Percentiles rank a stretch among this genome's conserved stretches.
Evolutionary conservation across 129 eudicot genomes (phyloP).

Genomic region (Artemisia annua): DNA sequence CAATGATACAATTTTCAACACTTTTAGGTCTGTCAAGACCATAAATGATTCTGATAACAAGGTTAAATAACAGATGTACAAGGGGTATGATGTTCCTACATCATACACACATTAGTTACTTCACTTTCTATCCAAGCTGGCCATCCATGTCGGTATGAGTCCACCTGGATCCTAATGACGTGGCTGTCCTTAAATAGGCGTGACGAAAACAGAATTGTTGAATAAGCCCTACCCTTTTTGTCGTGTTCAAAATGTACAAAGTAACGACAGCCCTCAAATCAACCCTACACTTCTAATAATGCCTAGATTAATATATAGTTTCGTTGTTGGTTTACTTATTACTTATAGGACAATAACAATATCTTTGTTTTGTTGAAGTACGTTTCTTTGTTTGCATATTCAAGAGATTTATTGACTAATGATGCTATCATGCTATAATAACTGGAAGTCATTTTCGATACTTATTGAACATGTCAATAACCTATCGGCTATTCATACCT

Average conservation of each 20-base stretch:
- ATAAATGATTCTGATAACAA: not conserved
- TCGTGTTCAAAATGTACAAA: slow-evolving; percentile 22
- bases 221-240: slow-evolving; percentile 23
- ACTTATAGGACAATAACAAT: not conserved
- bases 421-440: too few relatives aligned
- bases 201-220: not conserved
- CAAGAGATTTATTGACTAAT: too few relatives aligned
- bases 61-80: slow-evolving; percentile 14
- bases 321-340: not conserved
- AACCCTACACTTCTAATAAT: slow-evolving; percentile 23
- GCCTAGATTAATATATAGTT: not conserved
- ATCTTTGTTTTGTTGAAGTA: too few relatives aligned
- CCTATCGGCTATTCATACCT: too few relatives aligned
- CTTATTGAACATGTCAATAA: too few relatives aligned
- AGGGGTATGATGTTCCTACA: slow-evolving; percentile 23
- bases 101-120: slow-evolving; percentile 18
- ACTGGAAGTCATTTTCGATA: too few relatives aligned
- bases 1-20: not conserved
- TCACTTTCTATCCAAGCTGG: slow-evolving; percentile 32
- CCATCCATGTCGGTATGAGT: slow-evolving; percentile 35
- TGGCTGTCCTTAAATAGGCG: slow-evolving; percentile 29
- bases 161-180: slow-evolving; percentile 36
- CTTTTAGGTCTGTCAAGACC: not conserved
- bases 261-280: slow-evolving; percentile 15
- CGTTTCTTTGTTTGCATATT: too few relatives aligned